These are phyloP conservation scores for Sodiomyces alkalinus DNA, from an alignment of 2,329 filamentous ascomycete genomes.

Conservation along the genomic window DNA sequence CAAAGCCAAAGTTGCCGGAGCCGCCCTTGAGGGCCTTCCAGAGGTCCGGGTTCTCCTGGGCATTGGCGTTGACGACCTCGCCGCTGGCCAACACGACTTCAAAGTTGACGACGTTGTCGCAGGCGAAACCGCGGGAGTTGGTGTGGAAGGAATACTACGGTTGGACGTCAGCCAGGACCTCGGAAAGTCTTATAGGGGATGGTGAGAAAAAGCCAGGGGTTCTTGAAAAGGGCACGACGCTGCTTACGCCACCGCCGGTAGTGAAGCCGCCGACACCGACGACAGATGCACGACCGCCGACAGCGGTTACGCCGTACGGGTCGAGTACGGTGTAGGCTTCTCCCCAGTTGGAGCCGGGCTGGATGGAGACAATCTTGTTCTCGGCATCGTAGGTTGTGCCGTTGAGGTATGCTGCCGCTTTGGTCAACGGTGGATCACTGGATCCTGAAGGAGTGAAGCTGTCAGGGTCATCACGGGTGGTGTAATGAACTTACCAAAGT, in stretches of 20 bases:
- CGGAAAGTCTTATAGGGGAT: too few relatives aligned
- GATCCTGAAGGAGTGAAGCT: too few relatives aligned
- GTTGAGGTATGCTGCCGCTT: conserved; percentile 14
- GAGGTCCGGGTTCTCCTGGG: conserved; percentile 20
- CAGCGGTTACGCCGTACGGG: conserved; percentile 7
- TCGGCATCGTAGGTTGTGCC: conserved; percentile 13
- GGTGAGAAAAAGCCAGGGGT: not conserved
- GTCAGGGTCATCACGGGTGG: too few relatives aligned
- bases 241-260: conserved; percentile 9
- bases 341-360: conserved; percentile 11
- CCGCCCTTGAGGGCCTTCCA: conserved; percentile 31
- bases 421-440: too few relatives aligned
- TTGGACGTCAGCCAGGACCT: not conserved
- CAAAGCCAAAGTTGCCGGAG: conserved; percentile 26
- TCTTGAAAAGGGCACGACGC: not conserved
- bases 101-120: conserved; percentile 25
- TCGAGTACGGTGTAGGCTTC: conserved; percentile 11
- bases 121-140: conserved; percentile 20
- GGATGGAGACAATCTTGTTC: conserved; percentile 14
- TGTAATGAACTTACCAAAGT: conserved; percentile 12
- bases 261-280: conserved; percentile 13
- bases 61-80: conserved; percentile 23
- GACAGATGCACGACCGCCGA: conserved; percentile 10
- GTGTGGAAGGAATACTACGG: conserved; percentile 14
- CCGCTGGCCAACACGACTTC: conserved; percentile 29